phyloP scores from a whole-genome alignment of 192 early-diverging fungal species.

The Dispira parvispora region DNA sequence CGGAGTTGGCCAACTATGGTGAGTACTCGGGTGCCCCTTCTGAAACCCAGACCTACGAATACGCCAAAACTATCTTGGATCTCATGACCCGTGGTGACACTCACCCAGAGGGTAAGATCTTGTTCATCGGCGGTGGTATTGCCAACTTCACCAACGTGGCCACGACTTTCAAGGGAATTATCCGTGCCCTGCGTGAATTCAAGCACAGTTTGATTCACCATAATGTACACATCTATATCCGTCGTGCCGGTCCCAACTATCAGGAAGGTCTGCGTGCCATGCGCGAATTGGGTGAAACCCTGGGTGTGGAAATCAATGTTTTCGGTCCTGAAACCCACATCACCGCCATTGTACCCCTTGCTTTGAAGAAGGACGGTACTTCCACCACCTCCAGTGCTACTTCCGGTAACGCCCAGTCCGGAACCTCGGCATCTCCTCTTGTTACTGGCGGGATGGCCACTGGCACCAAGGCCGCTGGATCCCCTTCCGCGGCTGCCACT shows the following conservation, averaged over 20 bases:
- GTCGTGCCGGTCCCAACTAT: slow-evolving; percentile 98
- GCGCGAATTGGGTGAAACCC: slow-evolving; percentile 78
- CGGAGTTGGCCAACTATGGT: slow-evolving; percentile 97
- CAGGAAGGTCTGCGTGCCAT: slow-evolving; percentile 96
- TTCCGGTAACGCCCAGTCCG: slow-evolving; percentile 37
- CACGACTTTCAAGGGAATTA: slow-evolving; percentile 98
- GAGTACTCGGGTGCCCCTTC: slow-evolving; percentile 99
- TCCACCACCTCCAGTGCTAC: slow-evolving; percentile 25
- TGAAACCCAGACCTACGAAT: slow-evolving; percentile 99
- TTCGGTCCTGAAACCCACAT: slow-evolving; percentile 97
- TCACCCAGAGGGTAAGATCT: slow-evolving; percentile 84
- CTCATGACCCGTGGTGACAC: slow-evolving; percentile 82
- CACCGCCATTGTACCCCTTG: slow-evolving; percentile 95
- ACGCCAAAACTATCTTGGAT: slow-evolving; percentile 95
- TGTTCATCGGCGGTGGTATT: slow-evolving; percentile 98
- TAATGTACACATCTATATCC: slow-evolving; percentile 87
- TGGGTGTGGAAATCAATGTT: slow-evolving; percentile 88
- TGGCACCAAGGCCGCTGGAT: slow-evolving; percentile 13
- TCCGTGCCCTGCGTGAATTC: slow-evolving; percentile 85
- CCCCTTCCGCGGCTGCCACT: slow-evolving; percentile 25
- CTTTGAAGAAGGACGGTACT: slow-evolving; percentile 31
- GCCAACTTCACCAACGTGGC: slow-evolving; percentile 99
- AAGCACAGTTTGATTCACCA: slow-evolving; percentile 71
- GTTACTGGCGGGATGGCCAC: slow-evolving; percentile 24
- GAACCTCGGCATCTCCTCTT: slow-evolving; percentile 33